A percentile compares a stretch with the other conserved stretches of the same genome.
Conservation (phyloP, 345 rosid species). For the Linum lewisii region DNA sequence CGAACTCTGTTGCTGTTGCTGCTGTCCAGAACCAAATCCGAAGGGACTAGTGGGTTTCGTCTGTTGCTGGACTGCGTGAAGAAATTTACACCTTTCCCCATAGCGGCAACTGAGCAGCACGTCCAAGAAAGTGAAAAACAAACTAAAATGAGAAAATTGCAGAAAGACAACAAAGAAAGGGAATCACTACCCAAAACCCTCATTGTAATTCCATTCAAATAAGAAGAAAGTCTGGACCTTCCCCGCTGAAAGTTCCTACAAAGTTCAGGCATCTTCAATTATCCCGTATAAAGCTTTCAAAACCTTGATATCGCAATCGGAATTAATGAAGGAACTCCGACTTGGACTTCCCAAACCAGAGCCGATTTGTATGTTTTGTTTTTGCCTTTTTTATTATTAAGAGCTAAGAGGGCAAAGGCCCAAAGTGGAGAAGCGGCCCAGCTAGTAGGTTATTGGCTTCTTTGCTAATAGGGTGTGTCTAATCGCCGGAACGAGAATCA, state of each 20-base stretch:
- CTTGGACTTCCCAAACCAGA: too few species aligned
- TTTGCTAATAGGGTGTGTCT: too few species aligned
- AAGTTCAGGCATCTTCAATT: constrained; percentile 9
- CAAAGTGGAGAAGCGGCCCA: too few species aligned
- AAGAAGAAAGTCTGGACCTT: constrained; percentile 24
- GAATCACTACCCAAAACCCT: not conserved
- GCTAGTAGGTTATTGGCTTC: too few species aligned
- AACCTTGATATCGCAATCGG: too few species aligned
- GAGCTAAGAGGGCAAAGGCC: too few species aligned
- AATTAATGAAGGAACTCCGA: too few species aligned
- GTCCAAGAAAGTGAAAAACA: constrained; percentile 11
- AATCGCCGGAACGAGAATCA: not conserved
- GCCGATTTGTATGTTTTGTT: too few species aligned
- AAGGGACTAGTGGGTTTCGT: constrained; percentile 20
- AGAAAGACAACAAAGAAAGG: not conserved
- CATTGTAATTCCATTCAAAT: not conserved
- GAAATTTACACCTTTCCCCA: constrained; percentile 61
- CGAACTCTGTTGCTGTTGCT: constrained; percentile 24
- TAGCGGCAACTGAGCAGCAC: constrained; percentile 64
- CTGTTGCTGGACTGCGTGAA: constrained; percentile 51
- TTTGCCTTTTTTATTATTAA: too few species aligned
- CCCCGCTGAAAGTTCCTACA: constrained; percentile 89
- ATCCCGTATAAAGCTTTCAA: too few species aligned
- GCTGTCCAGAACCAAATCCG: constrained; percentile 16
- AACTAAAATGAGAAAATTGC: not conserved